Base-by-base conservation (phyloP, 345 rosid species). In the Gossypium turneri region DNA sequence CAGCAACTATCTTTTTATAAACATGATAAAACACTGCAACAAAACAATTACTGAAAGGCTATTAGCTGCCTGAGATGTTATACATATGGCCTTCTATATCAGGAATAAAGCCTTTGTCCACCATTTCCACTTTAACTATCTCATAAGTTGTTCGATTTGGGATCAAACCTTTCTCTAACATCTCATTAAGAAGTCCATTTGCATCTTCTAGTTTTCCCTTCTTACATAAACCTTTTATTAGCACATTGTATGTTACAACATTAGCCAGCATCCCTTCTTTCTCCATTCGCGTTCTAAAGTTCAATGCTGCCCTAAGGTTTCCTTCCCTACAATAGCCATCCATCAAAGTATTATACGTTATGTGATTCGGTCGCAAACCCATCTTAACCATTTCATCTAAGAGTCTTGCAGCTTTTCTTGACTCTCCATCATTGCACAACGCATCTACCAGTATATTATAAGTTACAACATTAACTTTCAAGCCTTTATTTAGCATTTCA, bases 61-160 rank as follows among this genome's bases (percentile, higher is more conserved):
- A 60, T 73, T 44, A 25, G 57, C 65, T 45, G 67, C 45, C 27
- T 3, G 88, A 76, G 70, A 82, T 80, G 75, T 75, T 88, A 78
- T 76, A 85, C 17, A 92, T 51, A 81, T 90, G 98, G 25, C 97
- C 97, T 84, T 92, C 84, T 72, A 94, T 88, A 79, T 92, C 93
- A 1, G 97, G 98, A 53, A 90, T 80, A 77, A 94, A 90, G 53
- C 97, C 97, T 84, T 89, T 90, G 45, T 87, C 97, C 75, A 92
- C 67, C 94, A 94, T 89, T 82, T 92, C 96, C 76, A 63, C 84
- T 80, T 47, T 89, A 75, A 94, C 81, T 72, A 88, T 85, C 80
- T 92, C 88, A 75, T 87, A 92, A 7, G 97, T 92, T 59, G 75
- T 78, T 70, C 79, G 51, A 79, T 92, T 92, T 9, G 94, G 97